Percentiles rank a stretch among this genome's conserved stretches.
phyloP scores from a whole-genome alignment of 768 basidiomycete genomes.

The Psilocybe sp. region DNA sequence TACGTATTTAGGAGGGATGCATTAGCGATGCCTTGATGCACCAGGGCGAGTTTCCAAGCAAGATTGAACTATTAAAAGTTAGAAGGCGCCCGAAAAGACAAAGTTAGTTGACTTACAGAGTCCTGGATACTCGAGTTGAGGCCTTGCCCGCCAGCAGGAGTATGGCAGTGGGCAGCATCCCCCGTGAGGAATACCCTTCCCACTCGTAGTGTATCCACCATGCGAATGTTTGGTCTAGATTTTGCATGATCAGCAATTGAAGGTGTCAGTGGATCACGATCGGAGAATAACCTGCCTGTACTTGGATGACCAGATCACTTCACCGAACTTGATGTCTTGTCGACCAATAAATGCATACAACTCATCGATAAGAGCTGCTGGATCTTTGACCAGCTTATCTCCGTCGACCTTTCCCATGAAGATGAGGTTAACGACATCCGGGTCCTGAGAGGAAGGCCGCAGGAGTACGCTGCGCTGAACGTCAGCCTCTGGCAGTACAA shows the following conservation, averaged over 20 bases:
- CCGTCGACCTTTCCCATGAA: conserved; percentile 5
- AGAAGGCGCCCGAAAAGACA: conserved; percentile 15
- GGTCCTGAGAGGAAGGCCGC: background rate
- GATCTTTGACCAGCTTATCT: conserved; percentile 2
- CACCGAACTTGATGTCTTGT: conserved; percentile 21
- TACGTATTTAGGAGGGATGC: conserved; percentile 25
- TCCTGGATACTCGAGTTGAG: conserved; percentile 4
- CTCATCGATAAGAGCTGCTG: conserved; percentile 17
- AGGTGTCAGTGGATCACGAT: background rate
- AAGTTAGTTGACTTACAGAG: background rate
- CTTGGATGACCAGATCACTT: conserved; percentile 23
- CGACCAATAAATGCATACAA: conserved; percentile 17
- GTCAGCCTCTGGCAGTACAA: no score
- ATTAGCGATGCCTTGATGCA: conserved; percentile 19
- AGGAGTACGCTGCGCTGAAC: background rate
- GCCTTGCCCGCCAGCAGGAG: conserved; percentile 29
- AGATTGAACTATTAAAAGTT: conserved; percentile 29
- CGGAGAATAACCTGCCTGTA: conserved; percentile 19
- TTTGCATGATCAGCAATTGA: background rate
- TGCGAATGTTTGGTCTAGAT: conserved; percentile 13
- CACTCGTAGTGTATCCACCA: conserved; percentile 11
- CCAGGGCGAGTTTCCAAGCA: conserved; percentile 30
- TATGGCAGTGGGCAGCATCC: conserved; percentile 33
- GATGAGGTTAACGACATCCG: background rate
- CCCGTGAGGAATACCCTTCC: conserved; percentile 16